These are phyloP conservation scores for Cudoniella acicularis DNA, from an alignment of 495 filamentous ascomycete genomes.

Conservation along the genomic window DNA sequence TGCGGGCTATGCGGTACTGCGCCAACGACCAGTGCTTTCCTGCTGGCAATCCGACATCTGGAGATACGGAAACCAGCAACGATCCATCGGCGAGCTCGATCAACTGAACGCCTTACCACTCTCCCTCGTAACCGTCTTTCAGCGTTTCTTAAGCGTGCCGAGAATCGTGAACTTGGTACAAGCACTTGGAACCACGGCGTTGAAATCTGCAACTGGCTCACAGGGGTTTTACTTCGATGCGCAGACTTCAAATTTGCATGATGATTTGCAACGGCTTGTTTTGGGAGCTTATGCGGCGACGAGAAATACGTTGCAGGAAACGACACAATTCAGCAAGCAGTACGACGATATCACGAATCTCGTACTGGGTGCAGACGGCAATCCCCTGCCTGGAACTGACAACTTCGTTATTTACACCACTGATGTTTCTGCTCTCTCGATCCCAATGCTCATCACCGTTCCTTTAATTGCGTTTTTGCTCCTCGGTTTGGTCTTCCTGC, in stretches of 20 bases:
- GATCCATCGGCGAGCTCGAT: slow-evolving; percentile 18
- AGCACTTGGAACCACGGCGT: slow-evolving; percentile 25
- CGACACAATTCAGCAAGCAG: slow-evolving; percentile 25
- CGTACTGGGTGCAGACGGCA: slow-evolving; percentile 12
- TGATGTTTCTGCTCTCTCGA: slow-evolving; percentile 31
- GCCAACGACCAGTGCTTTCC: slow-evolving; percentile 27
- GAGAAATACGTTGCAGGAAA: slow-evolving; percentile 28
- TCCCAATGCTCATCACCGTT: slow-evolving; percentile 29
- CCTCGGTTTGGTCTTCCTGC: background rate
- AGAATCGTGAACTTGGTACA: slow-evolving; percentile 24
- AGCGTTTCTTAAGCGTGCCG: slow-evolving; percentile 22
- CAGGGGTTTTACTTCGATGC: slow-evolving; percentile 29
- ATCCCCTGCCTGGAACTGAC: slow-evolving; percentile 16
- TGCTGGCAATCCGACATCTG: slow-evolving; percentile 33
- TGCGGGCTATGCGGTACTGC: slow-evolving; percentile 15
- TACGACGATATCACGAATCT: slow-evolving; percentile 12
- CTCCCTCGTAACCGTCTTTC: slow-evolving; percentile 18
- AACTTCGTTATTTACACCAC: slow-evolving; percentile 35
- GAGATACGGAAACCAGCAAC: slow-evolving; percentile 18
- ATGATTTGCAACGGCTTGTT: slow-evolving; percentile 31
- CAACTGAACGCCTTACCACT: slow-evolving; percentile 17
- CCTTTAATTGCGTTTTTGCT: slow-evolving; percentile 22
- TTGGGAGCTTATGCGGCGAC: slow-evolving; percentile 32
- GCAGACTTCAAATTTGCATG: slow-evolving; percentile 24
- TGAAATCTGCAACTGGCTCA: slow-evolving; percentile 28